A percentile compares a stretch with the other conserved stretches of the same genome.
Evolutionary conservation across 2,329 filamentous ascomycete species (phyloP).

Genomic region (Fusarium tjaetaba): DNA sequence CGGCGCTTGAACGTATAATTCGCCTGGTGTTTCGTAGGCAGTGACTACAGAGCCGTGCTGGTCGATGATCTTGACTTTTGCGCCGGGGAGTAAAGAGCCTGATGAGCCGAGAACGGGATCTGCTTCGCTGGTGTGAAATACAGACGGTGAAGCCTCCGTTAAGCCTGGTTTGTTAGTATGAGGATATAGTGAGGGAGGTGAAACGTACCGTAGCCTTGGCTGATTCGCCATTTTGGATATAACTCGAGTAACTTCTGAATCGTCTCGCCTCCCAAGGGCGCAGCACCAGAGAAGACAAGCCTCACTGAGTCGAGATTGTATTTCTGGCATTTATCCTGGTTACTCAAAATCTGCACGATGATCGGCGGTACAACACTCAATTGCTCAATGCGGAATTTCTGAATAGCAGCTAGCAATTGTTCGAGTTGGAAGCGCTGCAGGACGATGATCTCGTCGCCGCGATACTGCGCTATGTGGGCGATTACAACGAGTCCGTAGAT

Average conservation of each 20-base stretch:
- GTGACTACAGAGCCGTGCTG: constrained; percentile 74
- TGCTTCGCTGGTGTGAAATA: constrained; percentile 63
- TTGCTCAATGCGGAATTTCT: constrained; percentile 32
- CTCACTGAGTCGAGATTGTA: constrained; percentile 29
- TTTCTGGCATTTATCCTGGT: constrained; percentile 10
- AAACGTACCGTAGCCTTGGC: constrained; percentile 78
- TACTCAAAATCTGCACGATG: constrained; percentile 18
- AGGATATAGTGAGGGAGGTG: no score
- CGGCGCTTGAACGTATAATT: constrained; percentile 81
- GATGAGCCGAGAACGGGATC: constrained; percentile 77
- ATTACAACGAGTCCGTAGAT: constrained; percentile 82
- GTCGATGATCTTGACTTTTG: constrained; percentile 71
- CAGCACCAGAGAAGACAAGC: constrained; percentile 56
- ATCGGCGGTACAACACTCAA: constrained; percentile 32
- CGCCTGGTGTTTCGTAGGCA: constrained; percentile 76
- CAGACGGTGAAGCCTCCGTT: constrained; percentile 77
- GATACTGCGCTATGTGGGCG: constrained; percentile 71
- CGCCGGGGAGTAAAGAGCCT: constrained; percentile 72
- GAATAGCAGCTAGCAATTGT: constrained; percentile 57
- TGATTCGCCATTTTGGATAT: constrained; percentile 72
- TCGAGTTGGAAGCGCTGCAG: constrained; percentile 79
- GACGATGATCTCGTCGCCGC: constrained; percentile 78
- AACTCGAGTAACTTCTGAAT: constrained; percentile 69
- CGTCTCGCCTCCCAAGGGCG: constrained; percentile 76
- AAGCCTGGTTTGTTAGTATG: constrained; percentile 62